phyloP scores from a whole-genome alignment of 306 rosid species.

The Vigna mungo region DNA sequence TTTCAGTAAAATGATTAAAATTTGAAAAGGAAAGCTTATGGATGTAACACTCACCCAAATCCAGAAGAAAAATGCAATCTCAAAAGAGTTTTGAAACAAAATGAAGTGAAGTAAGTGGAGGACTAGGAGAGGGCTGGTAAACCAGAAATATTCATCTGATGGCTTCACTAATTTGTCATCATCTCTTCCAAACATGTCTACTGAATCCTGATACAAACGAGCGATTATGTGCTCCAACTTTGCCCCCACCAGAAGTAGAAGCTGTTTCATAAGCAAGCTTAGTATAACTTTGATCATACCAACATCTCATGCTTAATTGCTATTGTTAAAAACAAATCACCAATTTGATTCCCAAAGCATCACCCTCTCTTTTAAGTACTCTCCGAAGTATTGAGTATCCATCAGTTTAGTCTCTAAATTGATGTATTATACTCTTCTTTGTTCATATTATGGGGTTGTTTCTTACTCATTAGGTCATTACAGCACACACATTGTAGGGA shows the following conservation, averaged over 20 bases:
- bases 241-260: slow-evolving; percentile 93
- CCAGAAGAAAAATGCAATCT: slow-evolving; percentile 97
- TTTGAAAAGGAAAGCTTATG: slow-evolving; percentile 29
- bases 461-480: too few species aligned
- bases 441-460: too few species aligned
- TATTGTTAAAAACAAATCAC: background rate
- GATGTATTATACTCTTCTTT: background rate
- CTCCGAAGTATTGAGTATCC: background rate
- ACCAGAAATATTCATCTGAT: slow-evolving; percentile 85
- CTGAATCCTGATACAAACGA: slow-evolving; percentile 67
- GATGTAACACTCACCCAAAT: slow-evolving; percentile 66
- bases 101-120: slow-evolving; percentile 85
- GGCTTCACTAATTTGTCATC: slow-evolving; percentile 60
- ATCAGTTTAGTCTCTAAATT: background rate
- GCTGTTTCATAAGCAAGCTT: slow-evolving; percentile 54
- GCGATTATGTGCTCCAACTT: slow-evolving; percentile 82
- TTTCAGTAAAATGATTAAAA: background rate
- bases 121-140: slow-evolving; percentile 62
- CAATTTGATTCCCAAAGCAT: background rate
- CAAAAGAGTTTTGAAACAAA: slow-evolving; percentile 90
- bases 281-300: slow-evolving; percentile 20
- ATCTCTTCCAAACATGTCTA: slow-evolving; percentile 25
- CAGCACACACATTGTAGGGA: too few species aligned
- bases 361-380: background rate
- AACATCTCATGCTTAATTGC: slow-evolving; percentile 31